Base-by-base conservation (phyloP, 768 basidiomycete species). In the Tulasnella sp. region DNA sequence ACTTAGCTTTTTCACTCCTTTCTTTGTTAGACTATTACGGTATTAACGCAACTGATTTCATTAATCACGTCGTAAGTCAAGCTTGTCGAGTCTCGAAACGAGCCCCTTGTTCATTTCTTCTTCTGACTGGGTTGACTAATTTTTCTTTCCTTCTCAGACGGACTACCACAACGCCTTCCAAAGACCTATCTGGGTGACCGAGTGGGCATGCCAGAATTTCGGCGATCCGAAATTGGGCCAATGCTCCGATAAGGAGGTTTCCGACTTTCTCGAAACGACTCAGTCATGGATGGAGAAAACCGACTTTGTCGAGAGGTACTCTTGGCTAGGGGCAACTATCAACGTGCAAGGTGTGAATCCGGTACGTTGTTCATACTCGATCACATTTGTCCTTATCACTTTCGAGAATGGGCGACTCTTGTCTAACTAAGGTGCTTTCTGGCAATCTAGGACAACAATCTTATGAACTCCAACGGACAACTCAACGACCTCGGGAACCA, bases 311-410 rank as follows among this genome's bases (percentile, higher is more conserved):
- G 89, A 90, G 79, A 84, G 89, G 5, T 90, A 89, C 80, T 83
- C 87, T 11, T 90, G 88, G 88, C 90, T 87, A 79, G 89, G 89
- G 12, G 87, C 87, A 4, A 86, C 88, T 86, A 82, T 83, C 77
- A 82, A 88, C 79, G 79, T 88, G 78, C 82, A 84, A 54, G 86
- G 85, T 25, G 85, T 89, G 1, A 87, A 89, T 78, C 80, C 80
- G 79, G 87, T 88, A 58, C 25, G 54, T 58, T 58, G n/a, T 58
- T 19, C n/a, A 12, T 9, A n/a, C 54, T n/a, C 25, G 1, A 25
- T 11, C 29, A 29, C 8, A 42, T 17, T 58, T 58, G 54, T 45
- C 19, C 42, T 45, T 19, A 14, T 14, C 14, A 25, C 7, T 67
- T n/a, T 31, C 64, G 15, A 12, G 4, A 69, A 12, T 0, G 25